A percentile compares a stretch with the other conserved stretches of the same genome.
These are phyloP conservation scores for Taxillus chinensis DNA, from an alignment of 164 flowering plant genomes.

Conservation along the genomic window DNA sequence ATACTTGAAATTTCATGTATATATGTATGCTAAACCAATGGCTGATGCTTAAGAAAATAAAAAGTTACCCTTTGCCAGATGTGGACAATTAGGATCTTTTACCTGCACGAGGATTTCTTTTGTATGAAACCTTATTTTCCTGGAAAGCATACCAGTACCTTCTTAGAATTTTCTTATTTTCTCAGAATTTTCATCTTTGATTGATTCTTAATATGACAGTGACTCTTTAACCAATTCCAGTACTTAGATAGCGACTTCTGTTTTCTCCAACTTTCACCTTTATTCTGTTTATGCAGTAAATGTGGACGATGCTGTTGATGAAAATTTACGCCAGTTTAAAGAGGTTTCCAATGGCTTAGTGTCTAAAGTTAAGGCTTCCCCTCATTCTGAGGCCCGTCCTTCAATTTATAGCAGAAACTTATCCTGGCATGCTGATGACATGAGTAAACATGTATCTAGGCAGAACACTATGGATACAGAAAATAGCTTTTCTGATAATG, in stretches of 20 bases:
- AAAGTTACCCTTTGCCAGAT: too few relatives aligned
- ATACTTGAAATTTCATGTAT: too few relatives aligned
- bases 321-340: slow-evolving; percentile 85
- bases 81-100: too few relatives aligned
- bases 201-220: neutral
- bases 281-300: slow-evolving; percentile 45
- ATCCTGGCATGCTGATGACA: neutral
- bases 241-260: too few relatives aligned
- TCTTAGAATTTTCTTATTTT: too few relatives aligned
- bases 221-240: too few relatives aligned
- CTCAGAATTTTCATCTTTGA: neutral
- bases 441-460: neutral
- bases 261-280: neutral
- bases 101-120: too few relatives aligned
- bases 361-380: slow-evolving; percentile 64
- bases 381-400: slow-evolving; percentile 19
- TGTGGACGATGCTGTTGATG: slow-evolving; percentile 98
- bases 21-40: too few relatives aligned
- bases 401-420: neutral
- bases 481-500: slow-evolving; percentile 4
- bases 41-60: too few relatives aligned
- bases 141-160: neutral
- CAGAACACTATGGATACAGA: slow-evolving; percentile 1
- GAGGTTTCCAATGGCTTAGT: slow-evolving; percentile 87
- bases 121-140: neutral